Conservation (phyloP, 2,329 filamentous ascomycete genomes). For the Beauveria varroae region DNA sequence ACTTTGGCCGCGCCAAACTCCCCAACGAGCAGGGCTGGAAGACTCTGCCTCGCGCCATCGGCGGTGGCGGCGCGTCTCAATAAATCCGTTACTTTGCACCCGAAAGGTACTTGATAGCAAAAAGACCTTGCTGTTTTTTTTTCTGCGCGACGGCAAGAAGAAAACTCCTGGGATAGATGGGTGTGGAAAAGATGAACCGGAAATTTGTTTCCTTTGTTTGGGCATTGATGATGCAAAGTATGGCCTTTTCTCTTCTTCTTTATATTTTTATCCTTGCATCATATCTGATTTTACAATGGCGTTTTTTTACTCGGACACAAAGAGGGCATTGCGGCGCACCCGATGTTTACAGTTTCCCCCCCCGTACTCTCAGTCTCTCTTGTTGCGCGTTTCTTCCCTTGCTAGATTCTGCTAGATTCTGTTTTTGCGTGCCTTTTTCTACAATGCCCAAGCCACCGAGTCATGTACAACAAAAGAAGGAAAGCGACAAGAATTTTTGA, state of each 20-base stretch:
- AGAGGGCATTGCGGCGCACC: constrained; percentile 9
- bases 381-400: neutral
- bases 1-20: constrained; percentile 72
- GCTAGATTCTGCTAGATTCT: neutral
- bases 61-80: constrained; percentile 25
- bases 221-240: constrained; percentile 8
- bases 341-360: constrained; percentile 2
- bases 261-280: constrained; percentile 11
- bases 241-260: constrained; percentile 7
- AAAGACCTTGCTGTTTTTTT: neutral
- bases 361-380: neutral
- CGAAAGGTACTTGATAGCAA: neutral
- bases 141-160: neutral
- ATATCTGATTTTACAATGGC: constrained; percentile 7
- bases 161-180: neutral
- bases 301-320: constrained; percentile 7
- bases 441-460: neutral
- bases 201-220: constrained; percentile 2
- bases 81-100: neutral
- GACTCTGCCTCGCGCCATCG: constrained; percentile 42
- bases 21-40: constrained; percentile 47
- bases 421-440: neutral
- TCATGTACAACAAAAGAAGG: constrained; percentile 4
- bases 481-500: neutral
- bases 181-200: neutral